phyloP scores from a whole-genome alignment of 768 basidiomycete genomes.

The Boletus reticulatus region DNA sequence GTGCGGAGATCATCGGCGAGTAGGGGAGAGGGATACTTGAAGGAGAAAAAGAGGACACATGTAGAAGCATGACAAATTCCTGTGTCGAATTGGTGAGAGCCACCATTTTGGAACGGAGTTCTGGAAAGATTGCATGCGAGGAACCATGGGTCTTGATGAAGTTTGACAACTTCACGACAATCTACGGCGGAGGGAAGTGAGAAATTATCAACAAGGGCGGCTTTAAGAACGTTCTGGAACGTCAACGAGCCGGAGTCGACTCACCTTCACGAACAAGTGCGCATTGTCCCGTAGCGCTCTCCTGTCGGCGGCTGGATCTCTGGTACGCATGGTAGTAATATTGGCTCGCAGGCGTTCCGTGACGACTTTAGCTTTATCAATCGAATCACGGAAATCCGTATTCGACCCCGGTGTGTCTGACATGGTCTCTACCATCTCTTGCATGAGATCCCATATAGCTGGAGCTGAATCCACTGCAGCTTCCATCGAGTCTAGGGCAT shows the following conservation, averaged over 20 bases:
- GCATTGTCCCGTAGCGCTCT: constrained; percentile 74
- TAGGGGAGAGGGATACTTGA: constrained; percentile 52
- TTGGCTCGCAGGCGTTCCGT: constrained; percentile 62
- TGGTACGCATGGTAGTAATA: constrained; percentile 57
- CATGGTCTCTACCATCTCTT: constrained; percentile 66
- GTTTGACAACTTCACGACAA: constrained; percentile 74
- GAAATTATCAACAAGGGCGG: constrained; percentile 3
- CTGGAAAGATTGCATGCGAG: constrained; percentile 52
- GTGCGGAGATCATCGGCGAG: constrained; percentile 51
- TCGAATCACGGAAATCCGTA: constrained; percentile 47
- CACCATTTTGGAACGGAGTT: constrained; percentile 68
- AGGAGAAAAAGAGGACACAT: constrained; percentile 79
- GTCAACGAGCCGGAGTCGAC: background rate
- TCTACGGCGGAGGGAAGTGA: constrained; percentile 38
- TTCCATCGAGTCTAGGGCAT: constrained; percentile 76
- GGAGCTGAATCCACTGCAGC: constrained; percentile 78
- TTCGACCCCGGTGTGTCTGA: constrained; percentile 41
- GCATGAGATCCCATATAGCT: constrained; percentile 78
- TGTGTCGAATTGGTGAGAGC: constrained; percentile 81
- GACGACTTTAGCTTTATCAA: constrained; percentile 60
- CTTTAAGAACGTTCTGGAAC: background rate
- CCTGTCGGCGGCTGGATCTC: constrained; percentile 51
- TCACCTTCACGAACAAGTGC: constrained; percentile 78
- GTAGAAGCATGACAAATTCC: constrained; percentile 82
- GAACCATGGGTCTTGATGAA: constrained; percentile 64